These are phyloP conservation scores for Dacryopinax primogenitus DNA, from an alignment of 768 basidiomycete genomes.

Conservation along the genomic window DNA sequence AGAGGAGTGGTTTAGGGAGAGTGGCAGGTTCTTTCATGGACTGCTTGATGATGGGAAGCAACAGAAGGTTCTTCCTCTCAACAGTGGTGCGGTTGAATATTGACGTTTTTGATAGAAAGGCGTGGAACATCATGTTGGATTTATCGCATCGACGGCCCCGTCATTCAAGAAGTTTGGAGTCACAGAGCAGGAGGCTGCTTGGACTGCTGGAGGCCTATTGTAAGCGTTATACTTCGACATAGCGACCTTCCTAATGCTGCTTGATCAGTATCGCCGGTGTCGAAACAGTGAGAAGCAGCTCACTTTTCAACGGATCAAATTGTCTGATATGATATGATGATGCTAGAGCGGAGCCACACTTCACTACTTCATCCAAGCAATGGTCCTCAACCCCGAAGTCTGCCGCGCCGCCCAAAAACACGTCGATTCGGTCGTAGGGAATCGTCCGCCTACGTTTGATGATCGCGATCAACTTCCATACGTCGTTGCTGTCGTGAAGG, in stretches of 20 bases:
- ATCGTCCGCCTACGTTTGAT: neutral
- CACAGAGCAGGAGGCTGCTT: neutral
- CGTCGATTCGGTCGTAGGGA: neutral
- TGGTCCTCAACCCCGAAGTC: neutral
- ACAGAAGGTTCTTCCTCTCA: neutral
- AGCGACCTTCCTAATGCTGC: neutral
- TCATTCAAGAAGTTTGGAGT: constrained; percentile 2
- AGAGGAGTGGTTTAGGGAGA: neutral
- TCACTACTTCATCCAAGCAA: neutral
- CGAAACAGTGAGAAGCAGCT: neutral
- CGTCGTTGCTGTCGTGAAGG: neutral
- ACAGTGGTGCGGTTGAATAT: neutral
- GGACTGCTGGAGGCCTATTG: neutral
- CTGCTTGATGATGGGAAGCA: neutral
- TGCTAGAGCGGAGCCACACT: neutral
- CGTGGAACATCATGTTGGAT: constrained; percentile 1
- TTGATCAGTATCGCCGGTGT: neutral
- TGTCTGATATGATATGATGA: neutral
- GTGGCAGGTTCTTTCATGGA: neutral
- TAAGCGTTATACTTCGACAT: neutral
- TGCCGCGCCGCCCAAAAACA: neutral
- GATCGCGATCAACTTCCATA: neutral
- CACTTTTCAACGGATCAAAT: neutral
- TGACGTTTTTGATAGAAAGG: neutral
- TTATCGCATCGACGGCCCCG: neutral